A percentile compares a stretch with the other conserved stretches of the same genome.
Evolutionary conservation across 1,284 basidiomycete species (phyloP).

Genomic region (Pseudomicrostroma phylloplanum): DNA sequence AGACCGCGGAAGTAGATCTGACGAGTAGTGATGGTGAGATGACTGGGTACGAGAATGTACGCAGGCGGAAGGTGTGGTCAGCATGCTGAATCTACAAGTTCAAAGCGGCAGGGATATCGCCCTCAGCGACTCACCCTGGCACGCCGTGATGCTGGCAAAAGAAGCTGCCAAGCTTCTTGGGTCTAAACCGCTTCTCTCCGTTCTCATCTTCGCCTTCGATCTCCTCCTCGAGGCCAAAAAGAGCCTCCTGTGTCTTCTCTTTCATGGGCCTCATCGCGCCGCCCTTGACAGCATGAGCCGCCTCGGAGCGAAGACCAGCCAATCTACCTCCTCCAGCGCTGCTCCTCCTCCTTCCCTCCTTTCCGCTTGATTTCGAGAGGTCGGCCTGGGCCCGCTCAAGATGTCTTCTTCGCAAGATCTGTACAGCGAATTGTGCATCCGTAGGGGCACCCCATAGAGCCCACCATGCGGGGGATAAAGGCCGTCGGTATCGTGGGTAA

Average conservation of each 20-base stretch:
- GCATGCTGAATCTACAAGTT: not conserved
- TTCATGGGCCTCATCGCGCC: conserved; percentile 12
- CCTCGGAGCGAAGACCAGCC: conserved; percentile 6
- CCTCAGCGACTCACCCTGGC: conserved; percentile 16
- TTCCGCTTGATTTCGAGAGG: not conserved
- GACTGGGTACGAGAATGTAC: conserved; percentile 34
- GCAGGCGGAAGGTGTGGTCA: conserved; percentile 13
- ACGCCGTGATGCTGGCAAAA: conserved; percentile 48
- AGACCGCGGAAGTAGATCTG: conserved; percentile 30
- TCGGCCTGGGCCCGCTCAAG: conserved; percentile 12
- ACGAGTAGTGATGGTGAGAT: conserved; percentile 1
- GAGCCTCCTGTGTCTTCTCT: conserved; percentile 13
- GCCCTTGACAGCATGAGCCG: conserved; percentile 19
- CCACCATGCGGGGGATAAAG: conserved; percentile 48
- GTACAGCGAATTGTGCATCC: conserved; percentile 46
- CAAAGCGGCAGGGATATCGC: too few relatives aligned
- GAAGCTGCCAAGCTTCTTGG: conserved; percentile 45
- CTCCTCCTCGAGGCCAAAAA: conserved; percentile 23
- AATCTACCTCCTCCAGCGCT: too few relatives aligned
- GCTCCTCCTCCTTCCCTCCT: too few relatives aligned
- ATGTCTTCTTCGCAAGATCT: conserved; percentile 44
- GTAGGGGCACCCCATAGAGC: conserved; percentile 46
- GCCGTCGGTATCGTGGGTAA: conserved; percentile 48
- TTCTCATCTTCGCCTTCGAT: conserved; percentile 16
- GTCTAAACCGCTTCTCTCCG: conserved; percentile 17